Conservation (phyloP, 768 basidiomycete species). For the Termitomyces sp. region DNA sequence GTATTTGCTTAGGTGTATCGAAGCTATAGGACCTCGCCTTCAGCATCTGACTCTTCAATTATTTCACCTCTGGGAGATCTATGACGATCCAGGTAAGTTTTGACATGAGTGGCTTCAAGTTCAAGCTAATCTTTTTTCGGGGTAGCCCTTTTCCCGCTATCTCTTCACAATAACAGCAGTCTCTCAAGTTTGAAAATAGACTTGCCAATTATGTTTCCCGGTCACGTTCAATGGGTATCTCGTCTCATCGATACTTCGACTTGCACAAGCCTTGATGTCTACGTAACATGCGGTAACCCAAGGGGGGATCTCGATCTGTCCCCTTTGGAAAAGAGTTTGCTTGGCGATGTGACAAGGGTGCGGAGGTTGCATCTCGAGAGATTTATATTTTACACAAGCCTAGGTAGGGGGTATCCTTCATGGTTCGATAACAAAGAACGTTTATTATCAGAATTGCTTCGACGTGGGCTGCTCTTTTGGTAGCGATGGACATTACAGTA, state of each 20-base stretch:
- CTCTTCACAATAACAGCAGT: neutral
- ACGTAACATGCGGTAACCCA: neutral
- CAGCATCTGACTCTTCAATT: too few species aligned
- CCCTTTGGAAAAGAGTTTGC: neutral
- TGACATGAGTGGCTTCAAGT: too few species aligned
- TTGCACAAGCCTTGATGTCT: neutral
- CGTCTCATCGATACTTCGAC: neutral
- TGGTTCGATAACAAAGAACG: neutral
- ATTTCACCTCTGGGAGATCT: too few species aligned
- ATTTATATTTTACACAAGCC: too few species aligned
- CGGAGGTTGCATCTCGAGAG: neutral
- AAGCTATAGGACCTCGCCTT: too few species aligned
- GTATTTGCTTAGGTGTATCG: too few species aligned
- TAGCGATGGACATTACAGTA: neutral
- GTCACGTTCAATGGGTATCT: neutral
- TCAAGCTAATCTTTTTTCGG: neutral
- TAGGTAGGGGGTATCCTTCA: too few species aligned
- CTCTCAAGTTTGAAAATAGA: neutral
- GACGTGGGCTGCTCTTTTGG: neutral
- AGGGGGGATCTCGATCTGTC: neutral
- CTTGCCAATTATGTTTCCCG: neutral
- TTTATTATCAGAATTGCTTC: neutral
- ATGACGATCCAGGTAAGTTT: too few species aligned
- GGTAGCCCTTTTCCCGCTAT: neutral
- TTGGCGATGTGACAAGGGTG: neutral